Evolutionary conservation across 2,329 filamentous ascomycete genomes (phyloP), one percentile per base, ranked within the genome.

Genomic region (Arthrobotrys megalospora): DNA sequence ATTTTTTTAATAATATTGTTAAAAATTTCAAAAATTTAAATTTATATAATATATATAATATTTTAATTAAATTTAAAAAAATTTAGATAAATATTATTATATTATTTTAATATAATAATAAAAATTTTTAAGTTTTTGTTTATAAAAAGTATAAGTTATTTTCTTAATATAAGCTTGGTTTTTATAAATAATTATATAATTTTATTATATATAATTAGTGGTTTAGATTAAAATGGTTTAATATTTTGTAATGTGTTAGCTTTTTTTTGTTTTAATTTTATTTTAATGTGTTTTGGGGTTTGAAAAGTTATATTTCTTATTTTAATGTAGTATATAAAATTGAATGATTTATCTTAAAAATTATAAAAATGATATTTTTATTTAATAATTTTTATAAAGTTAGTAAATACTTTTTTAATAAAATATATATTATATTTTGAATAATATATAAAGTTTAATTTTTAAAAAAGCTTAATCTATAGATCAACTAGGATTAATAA

Each of bases 211-310:
- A 45, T 8, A n/a, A n/a, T 16, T 45, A 45, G 14, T 45, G 16
- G 16, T 45, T 45, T 45, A 45, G 16, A 45, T 45, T 45, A 45
- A 45, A 45, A 45, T 45, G 16, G 16, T 45, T 45, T 45, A 45
- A 45, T 6, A n/a, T n/a, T 45, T n/a, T 45, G 6, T 45, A 45
- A n/a, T n/a, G 16, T n/a, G 3, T 6, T 14, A 45, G 16, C 6
- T 45, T 16, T 45, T 45, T 45, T 45, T 45, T 45, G 16, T 45
- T 45, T n/a, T 45, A 45, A 45, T 45, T 6, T 6, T 45, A 45
- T 45, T 45, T 45, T 16, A n/a, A 45, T 45, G 16, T 45, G 16
- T n/a, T 45, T 6, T n/a, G 16, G n/a, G 14, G 14, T 45, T 45
- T 2, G 1, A 3, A n/a, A n/a, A n/a, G 14, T 45, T 2, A n/a